Percentiles rank a stretch among this genome's conserved stretches.
phyloP scores from a whole-genome alignment of 2,329 filamentous ascomycete genomes.

The Penicillium thymicola region DNA sequence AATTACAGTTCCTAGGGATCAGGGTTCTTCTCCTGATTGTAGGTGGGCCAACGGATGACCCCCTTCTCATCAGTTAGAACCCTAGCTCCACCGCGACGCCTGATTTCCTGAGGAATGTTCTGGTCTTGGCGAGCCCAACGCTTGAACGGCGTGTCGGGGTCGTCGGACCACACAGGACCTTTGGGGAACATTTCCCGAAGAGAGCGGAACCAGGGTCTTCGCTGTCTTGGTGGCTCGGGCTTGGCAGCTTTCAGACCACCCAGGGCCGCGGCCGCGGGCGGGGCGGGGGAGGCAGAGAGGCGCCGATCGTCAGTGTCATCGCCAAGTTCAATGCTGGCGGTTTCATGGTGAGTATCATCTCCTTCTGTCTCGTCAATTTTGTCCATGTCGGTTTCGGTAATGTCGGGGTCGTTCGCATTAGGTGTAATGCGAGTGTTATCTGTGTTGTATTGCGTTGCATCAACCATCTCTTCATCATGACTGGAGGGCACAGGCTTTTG shows the following conservation, averaged over 20 bases:
- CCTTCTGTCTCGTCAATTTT: constrained; percentile 12
- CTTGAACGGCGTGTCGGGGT: constrained; percentile 40
- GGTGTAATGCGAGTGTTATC: not conserved
- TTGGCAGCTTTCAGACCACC: constrained; percentile 7
- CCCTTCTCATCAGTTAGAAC: constrained; percentile 35
- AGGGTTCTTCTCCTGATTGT: constrained; percentile 4
- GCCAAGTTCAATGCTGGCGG: constrained; percentile 39
- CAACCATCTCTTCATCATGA: not conserved
- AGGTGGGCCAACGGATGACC: constrained; percentile 26
- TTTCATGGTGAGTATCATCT: constrained; percentile 28
- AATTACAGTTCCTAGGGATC: not conserved
- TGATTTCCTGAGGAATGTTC: constrained; percentile 30
- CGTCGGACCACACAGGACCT: constrained; percentile 31
- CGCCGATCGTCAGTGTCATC: constrained; percentile 20
- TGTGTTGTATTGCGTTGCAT: not conserved
- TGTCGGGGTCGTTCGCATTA: not conserved
- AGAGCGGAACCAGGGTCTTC: constrained; percentile 31
- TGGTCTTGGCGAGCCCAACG: constrained; percentile 34
- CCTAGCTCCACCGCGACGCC: constrained; percentile 25
- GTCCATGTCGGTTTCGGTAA: not conserved
- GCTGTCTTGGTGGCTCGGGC: not conserved
- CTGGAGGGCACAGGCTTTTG: not conserved
- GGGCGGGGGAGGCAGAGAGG: not conserved
- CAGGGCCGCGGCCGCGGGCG: not conserved
- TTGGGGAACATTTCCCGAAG: constrained; percentile 24